Base-by-base conservation (phyloP, 257 asterid genomes). In the Solanum chilense region DNA sequence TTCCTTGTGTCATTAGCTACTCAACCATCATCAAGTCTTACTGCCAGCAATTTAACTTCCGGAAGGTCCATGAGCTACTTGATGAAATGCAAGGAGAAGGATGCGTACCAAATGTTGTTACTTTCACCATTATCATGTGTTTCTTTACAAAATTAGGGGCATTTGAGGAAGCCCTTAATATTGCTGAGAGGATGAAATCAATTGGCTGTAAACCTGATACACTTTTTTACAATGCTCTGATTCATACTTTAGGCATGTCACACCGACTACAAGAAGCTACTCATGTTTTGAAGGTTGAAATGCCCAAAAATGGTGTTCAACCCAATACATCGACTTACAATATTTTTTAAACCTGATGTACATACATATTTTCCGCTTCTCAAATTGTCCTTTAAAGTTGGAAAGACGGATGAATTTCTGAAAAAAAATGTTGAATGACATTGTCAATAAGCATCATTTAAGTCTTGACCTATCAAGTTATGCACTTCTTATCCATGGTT, bases 291-390 rank as follows among this genome's bases (percentile, higher is more conserved):
- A 89, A 90, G 27, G 89, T 88, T 88, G 97, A 94, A 86, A 95
- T 95, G 95, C 90, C 92, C 5, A 82, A 82, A 60, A 86, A 88
- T 81, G 90, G 91, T 41, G 88, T 90, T 49, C 83, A 45, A n/a
- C 98, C 97, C 21, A 96, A 90, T 87, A 93, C 95, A 5, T 93
- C 99, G 21, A 96, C 96, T 37, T 94, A 90, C 92, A 96, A 96
- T 89, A 3, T 58, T 77, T 74, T 94, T 98, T 92, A 92, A 93
- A 83, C 98, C 99, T 45, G 98, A 95, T 86, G 93, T 92, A 78
- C 96, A 94, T 89, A 90, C 98, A 33, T 97, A 92, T 88, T 91
- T 88, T 86, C 95, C 97, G 1, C 71, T 97, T 90, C 89, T 97
- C 56, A 95, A 95, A 92, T 47, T 89, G 77, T 93, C 87, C 88